Conservation (phyloP, 805 yeast species). For the Myxozyma vanderwaltii region DNA sequence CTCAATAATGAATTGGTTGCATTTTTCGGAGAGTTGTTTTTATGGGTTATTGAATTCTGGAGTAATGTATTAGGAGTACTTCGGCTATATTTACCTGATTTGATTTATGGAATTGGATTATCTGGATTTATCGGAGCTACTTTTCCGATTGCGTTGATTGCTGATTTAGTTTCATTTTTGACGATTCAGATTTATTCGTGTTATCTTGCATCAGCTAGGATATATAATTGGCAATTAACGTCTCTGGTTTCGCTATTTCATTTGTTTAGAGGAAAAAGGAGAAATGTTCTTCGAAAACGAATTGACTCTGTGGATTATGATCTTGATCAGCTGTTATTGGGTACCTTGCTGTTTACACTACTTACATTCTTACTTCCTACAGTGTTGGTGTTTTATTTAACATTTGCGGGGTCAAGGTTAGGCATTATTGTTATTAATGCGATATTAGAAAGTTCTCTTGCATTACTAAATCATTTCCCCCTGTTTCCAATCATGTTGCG, state of each 20-base stretch:
- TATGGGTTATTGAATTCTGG: conserved; percentile 85
- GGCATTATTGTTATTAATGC: conserved; percentile 53
- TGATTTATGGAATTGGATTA: conserved; percentile 44
- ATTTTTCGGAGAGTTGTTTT: conserved; percentile 81
- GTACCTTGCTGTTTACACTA: conserved; percentile 84
- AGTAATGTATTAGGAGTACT: conserved; percentile 34
- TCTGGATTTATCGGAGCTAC: conserved; percentile 65
- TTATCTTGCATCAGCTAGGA: conserved; percentile 73
- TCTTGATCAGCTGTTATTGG: conserved; percentile 81
- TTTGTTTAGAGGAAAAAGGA: conserved; percentile 85
- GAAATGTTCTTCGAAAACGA: conserved; percentile 79
- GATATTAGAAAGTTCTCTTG: conserved; percentile 58
- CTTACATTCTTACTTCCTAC: conserved; percentile 82
- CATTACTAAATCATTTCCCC: conserved; percentile 81
- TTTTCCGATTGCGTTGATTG: conserved; percentile 61
- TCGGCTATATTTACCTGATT: conserved; percentile 41
- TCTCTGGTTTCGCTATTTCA: conserved; percentile 74
- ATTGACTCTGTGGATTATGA: conserved; percentile 84
- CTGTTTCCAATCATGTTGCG: conserved; percentile 78
- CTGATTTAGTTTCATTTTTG: conserved; percentile 64
- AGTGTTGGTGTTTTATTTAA: conserved; percentile 75
- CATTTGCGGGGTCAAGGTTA: conserved; percentile 66
- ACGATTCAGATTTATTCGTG: conserved; percentile 77
- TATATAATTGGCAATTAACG: conserved; percentile 73
- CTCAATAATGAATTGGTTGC: conserved; percentile 81